Percentiles rank a stretch among this genome's conserved stretches.
phyloP scores from a whole-genome alignment of 2,329 filamentous ascomycete genomes.

The Pyrenochaeta sp. region DNA sequence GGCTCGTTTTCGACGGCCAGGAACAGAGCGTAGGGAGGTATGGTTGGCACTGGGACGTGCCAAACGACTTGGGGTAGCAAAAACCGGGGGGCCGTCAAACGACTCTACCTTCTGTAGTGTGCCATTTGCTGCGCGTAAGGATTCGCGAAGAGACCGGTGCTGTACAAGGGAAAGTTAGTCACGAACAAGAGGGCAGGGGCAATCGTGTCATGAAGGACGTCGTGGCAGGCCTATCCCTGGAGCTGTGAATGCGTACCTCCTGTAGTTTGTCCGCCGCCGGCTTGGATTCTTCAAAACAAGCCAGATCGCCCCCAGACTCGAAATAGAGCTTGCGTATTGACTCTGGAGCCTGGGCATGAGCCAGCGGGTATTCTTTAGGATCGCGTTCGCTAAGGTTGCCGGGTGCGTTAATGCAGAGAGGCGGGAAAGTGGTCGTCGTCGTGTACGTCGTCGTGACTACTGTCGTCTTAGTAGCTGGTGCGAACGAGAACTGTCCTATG shows the following conservation, averaged over 20 bases:
- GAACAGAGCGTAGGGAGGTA: conserved; percentile 32
- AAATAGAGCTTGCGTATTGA: conserved; percentile 81
- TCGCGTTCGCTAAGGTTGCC: conserved; percentile 76
- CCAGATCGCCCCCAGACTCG: conserved; percentile 67
- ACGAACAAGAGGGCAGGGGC: conserved; percentile 9
- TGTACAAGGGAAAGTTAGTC: conserved; percentile 42
- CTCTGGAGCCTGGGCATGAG: conserved; percentile 79
- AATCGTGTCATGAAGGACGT: conserved; percentile 26
- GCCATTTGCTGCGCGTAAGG: conserved; percentile 57
- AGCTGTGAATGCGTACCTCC: conserved; percentile 55
- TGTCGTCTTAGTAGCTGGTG: conserved; percentile 69
- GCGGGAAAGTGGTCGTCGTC: conserved; percentile 81
- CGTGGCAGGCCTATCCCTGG: conserved; percentile 25
- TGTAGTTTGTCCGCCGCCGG: conserved; percentile 61
- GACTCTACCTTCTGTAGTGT: conserved; percentile 49
- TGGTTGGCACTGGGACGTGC: conserved; percentile 38
- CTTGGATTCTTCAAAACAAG: conserved; percentile 70
- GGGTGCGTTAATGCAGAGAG: conserved; percentile 79
- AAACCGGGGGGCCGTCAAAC: conserved; percentile 52
- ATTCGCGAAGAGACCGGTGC: conserved; percentile 54
- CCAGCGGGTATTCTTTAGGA: conserved; percentile 88
- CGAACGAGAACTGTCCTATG: conserved; percentile 67
- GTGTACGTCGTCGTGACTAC: conserved; percentile 91
- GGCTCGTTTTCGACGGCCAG: conserved; percentile 53
- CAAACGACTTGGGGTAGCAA: conserved; percentile 50